Conservation (phyloP, 805 yeast genomes). For the Barnettozyma botsteinii region DNA sequence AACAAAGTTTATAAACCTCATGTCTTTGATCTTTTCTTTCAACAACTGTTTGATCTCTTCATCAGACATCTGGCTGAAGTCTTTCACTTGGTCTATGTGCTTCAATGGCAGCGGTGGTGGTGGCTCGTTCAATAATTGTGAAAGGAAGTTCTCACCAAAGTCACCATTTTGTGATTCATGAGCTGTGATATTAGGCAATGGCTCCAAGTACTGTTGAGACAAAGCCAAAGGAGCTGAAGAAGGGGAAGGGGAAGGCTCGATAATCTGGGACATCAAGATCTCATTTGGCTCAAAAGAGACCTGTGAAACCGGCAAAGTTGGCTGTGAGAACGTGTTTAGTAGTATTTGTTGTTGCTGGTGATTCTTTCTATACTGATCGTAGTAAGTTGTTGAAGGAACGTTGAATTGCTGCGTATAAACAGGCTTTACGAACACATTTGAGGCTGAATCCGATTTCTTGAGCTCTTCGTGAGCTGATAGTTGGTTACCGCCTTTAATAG, state of each 20-base stretch:
- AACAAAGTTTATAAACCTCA: constrained; percentile 21
- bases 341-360: constrained; percentile 2
- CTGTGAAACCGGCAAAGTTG: background rate
- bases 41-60: constrained; percentile 15
- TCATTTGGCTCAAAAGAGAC: constrained; percentile 5
- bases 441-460: no score
- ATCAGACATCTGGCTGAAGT: constrained; percentile 14
- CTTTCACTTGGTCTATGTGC: background rate
- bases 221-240: no score
- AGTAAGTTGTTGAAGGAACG: constrained; percentile 1
- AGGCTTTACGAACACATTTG: no score
- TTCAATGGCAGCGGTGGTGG: background rate
- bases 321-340: constrained; percentile 4
- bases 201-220: no score
- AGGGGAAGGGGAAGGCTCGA: no score
- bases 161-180: no score
- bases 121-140: constrained; percentile 14
- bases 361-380: constrained; percentile 2
- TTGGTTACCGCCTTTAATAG: no score
- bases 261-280: no score
- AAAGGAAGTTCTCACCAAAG: constrained; percentile 7
- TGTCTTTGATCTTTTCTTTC: constrained; percentile 20
- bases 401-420: no score
- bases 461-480: no score
- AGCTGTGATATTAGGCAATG: no score